These are phyloP conservation scores for Volvox africanus DNA, from an alignment of 139 green algal genomes.

Conservation along the genomic window DNA sequence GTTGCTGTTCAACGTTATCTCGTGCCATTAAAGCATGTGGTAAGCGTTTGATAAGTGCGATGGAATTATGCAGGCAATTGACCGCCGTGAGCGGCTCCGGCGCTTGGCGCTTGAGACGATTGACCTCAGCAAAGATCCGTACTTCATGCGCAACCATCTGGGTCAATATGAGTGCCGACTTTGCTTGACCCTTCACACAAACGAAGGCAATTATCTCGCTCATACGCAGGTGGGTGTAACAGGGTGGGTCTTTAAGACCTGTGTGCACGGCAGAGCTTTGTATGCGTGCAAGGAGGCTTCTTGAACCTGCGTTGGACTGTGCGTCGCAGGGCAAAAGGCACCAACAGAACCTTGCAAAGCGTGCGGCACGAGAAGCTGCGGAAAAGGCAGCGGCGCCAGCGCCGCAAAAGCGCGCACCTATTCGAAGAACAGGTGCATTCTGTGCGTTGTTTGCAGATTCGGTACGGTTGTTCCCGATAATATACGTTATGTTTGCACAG, in stretches of 20 bases:
- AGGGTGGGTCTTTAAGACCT: neutral
- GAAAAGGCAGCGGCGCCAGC: slow-evolving; percentile 85
- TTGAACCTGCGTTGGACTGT: too few relatives aligned
- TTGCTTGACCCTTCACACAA: slow-evolving; percentile 98
- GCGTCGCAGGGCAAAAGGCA: slow-evolving; percentile 91
- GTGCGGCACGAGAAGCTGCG: slow-evolving; percentile 92
- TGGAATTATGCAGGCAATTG: slow-evolving; percentile 79
- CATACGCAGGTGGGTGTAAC: slow-evolving; percentile 90
- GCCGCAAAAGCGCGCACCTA: slow-evolving; percentile 71
- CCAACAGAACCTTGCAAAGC: slow-evolving; percentile 99
- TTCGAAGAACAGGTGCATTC: slow-evolving; percentile 76
- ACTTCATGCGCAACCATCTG: slow-evolving; percentile 99
- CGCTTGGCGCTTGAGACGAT: slow-evolving; percentile 98
- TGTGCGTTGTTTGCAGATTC: neutral
- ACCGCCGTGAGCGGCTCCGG: slow-evolving; percentile 94
- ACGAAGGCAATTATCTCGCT: slow-evolving; percentile 99
- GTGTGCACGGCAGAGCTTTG: too few relatives aligned
- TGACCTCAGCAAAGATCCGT: slow-evolving; percentile 98
- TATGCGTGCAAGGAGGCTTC: too few relatives aligned
- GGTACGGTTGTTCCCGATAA: too few relatives aligned
- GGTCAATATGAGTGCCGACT: slow-evolving; percentile 95
- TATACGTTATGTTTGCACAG: too few relatives aligned
- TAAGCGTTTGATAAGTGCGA: neutral
- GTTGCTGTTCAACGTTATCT: too few relatives aligned
- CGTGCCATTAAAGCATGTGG: neutral